These are phyloP conservation scores for Dipteronia sinensis DNA, from an alignment of 345 rosid genomes.

Conservation along the genomic window DNA sequence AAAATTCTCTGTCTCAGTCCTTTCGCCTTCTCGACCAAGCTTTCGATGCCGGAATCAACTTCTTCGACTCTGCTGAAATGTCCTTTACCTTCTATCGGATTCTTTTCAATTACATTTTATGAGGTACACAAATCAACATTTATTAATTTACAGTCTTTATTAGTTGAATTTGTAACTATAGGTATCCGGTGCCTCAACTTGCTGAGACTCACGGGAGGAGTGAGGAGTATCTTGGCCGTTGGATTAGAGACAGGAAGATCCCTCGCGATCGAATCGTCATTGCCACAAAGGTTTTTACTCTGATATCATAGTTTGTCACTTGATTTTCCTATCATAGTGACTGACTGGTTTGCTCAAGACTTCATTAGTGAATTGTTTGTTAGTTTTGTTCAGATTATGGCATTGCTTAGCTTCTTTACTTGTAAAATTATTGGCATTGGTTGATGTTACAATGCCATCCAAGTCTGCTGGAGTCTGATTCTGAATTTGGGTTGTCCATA, in stretches of 20 bases:
- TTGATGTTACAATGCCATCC: neutral
- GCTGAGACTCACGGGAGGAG: constrained; percentile 63
- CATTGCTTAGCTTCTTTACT: neutral
- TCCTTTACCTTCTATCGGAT: neutral
- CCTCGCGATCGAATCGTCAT: constrained; percentile 52
- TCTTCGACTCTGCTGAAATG: constrained; percentile 78
- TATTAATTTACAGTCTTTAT: neutral
- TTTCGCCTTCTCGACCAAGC: constrained; percentile 62
- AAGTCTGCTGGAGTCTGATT: neutral
- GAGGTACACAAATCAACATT: neutral
- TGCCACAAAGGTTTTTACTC: constrained; percentile 52
- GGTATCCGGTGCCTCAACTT: constrained; percentile 78
- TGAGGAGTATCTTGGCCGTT: constrained; percentile 62
- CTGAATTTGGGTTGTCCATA: neutral
- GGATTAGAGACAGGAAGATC: constrained; percentile 54
- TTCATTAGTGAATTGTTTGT: too few relatives aligned
- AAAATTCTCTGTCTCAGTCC: constrained; percentile 48
- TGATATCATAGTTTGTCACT: neutral
- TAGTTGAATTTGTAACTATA: constrained; percentile 16
- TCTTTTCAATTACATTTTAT: neutral
- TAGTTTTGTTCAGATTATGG: neutral
- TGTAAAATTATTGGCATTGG: neutral
- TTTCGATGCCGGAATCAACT: constrained; percentile 56
- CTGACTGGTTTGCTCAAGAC: neutral
- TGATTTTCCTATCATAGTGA: too few relatives aligned